These are phyloP conservation scores for Mucor plumbeus DNA, from an alignment of 371 early-diverging fungal genomes.

Conservation along the genomic window DNA sequence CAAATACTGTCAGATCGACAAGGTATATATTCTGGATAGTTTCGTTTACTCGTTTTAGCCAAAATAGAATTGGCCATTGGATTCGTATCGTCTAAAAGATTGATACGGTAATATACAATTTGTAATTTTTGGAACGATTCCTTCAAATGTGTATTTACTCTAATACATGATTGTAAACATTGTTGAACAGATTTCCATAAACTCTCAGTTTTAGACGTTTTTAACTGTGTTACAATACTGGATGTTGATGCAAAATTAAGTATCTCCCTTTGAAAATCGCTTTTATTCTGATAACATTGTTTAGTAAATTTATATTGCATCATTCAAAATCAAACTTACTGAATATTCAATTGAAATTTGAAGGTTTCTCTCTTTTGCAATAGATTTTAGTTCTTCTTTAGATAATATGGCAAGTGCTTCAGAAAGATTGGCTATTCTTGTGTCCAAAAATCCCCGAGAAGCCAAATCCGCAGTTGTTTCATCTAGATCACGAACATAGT, in stretches of 20 bases:
- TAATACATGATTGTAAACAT: slow-evolving; percentile 34
- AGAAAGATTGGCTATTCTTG: slow-evolving; percentile 20
- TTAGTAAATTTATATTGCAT: no score
- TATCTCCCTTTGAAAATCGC: slow-evolving; percentile 2
- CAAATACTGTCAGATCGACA: slow-evolving; percentile 61
- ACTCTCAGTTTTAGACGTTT: slow-evolving; percentile 7
- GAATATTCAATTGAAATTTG: neutral
- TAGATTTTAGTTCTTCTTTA: slow-evolving; percentile 32
- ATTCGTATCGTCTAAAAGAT: slow-evolving; percentile 32
- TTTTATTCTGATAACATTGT: slow-evolving; percentile 10
- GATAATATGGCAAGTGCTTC: slow-evolving; percentile 43
- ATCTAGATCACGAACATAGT: slow-evolving; percentile 34
- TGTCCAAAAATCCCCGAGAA: slow-evolving; percentile 10
- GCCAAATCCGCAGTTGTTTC: slow-evolving; percentile 23
- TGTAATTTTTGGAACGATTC: slow-evolving; percentile 54
- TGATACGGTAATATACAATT: slow-evolving; percentile 57
- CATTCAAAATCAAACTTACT: slow-evolving; percentile 1
- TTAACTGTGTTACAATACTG: slow-evolving; percentile 5
- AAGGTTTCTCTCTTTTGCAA: slow-evolving; percentile 17
- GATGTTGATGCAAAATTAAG: slow-evolving; percentile 5
- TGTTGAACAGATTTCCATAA: slow-evolving; percentile 18
- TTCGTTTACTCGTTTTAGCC: slow-evolving; percentile 58
- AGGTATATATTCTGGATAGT: slow-evolving; percentile 60
- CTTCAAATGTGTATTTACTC: slow-evolving; percentile 32
- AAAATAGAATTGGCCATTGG: slow-evolving; percentile 61